A percentile compares a stretch with the other conserved stretches of the same genome.
phyloP scores from a whole-genome alignment of 495 filamentous ascomycete species.

The Penicillium arizonense region DNA sequence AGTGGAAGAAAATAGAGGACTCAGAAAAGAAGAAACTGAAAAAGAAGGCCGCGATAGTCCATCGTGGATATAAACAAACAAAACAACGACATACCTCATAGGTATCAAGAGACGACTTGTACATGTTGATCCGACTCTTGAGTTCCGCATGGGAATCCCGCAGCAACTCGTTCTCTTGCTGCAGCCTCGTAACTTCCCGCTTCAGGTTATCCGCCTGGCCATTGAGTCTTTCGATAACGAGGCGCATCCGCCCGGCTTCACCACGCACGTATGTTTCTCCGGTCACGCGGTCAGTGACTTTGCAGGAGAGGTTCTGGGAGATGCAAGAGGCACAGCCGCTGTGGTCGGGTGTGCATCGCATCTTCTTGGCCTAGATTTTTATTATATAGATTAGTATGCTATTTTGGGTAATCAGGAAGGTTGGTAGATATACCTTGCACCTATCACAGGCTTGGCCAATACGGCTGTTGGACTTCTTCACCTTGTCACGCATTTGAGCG shows the following conservation, averaged over 20 bases:
- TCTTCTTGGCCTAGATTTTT: slow-evolving; percentile 67
- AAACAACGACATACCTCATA: background rate
- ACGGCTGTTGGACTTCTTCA: background rate
- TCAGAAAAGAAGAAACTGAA: too few species aligned
- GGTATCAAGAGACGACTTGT: background rate
- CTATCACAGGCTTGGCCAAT: slow-evolving; percentile 82
- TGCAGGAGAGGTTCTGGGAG: slow-evolving; percentile 68
- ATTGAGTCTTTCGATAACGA: background rate
- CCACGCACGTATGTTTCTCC: slow-evolving; percentile 76
- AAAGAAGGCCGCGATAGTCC: too few species aligned
- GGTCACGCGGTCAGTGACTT: slow-evolving; percentile 84
- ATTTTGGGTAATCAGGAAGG: background rate
- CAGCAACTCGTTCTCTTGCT: slow-evolving; percentile 1
- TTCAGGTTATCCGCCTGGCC: background rate
- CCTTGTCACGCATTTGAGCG: slow-evolving; percentile 1
- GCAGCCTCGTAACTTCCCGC: background rate
- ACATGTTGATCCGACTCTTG: background rate
- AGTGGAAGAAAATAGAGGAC: too few species aligned
- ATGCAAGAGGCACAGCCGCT: slow-evolving; percentile 75
- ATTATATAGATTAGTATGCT: background rate
- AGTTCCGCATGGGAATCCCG: background rate
- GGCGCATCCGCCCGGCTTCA: slow-evolving; percentile 5
- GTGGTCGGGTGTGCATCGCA: slow-evolving; percentile 72
- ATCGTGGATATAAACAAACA: too few species aligned
- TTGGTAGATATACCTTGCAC: slow-evolving; percentile 66